Evolutionary conservation across 345 rosid species (phyloP).

Genomic region (Carallia pectinifolia): DNA sequence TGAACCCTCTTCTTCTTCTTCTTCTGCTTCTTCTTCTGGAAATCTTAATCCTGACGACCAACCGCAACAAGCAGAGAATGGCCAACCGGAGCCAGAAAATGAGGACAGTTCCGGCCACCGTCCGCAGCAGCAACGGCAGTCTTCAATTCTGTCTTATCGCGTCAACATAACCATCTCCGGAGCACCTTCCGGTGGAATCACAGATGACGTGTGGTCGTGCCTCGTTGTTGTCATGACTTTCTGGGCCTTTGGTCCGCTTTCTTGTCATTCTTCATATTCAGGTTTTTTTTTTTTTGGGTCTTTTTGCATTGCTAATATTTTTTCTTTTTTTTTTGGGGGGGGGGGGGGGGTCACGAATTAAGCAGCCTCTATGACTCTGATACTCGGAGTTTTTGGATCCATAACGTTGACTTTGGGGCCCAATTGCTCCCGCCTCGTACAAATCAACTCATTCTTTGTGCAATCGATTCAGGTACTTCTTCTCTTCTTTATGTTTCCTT

Average conservation of each 20-base stretch:
- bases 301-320: background rate
- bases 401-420: conserved; percentile 41
- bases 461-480: conserved; percentile 43
- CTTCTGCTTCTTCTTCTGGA: conserved; percentile 10
- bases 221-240: conserved; percentile 35
- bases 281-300: background rate
- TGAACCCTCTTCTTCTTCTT: conserved; percentile 15
- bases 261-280: background rate
- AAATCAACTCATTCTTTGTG: conserved; percentile 43
- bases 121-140: conserved; percentile 4
- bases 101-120: conserved; percentile 13
- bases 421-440: conserved; percentile 41
- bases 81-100: background rate
- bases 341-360: background rate
- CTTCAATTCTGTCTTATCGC: conserved; percentile 25
- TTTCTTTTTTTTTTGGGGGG: background rate
- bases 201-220: conserved; percentile 50
- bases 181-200: conserved; percentile 7
- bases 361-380: conserved; percentile 54
- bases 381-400: conserved; percentile 53
- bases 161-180: conserved; percentile 27
- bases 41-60: conserved; percentile 15
- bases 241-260: conserved; percentile 53
- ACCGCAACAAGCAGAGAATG: conserved; percentile 22
- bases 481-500: conserved; percentile 1